Percentiles rank a stretch among this genome's conserved stretches.
Conservation (phyloP, 208 protist species). For the Leishmania mexicana region DNA sequence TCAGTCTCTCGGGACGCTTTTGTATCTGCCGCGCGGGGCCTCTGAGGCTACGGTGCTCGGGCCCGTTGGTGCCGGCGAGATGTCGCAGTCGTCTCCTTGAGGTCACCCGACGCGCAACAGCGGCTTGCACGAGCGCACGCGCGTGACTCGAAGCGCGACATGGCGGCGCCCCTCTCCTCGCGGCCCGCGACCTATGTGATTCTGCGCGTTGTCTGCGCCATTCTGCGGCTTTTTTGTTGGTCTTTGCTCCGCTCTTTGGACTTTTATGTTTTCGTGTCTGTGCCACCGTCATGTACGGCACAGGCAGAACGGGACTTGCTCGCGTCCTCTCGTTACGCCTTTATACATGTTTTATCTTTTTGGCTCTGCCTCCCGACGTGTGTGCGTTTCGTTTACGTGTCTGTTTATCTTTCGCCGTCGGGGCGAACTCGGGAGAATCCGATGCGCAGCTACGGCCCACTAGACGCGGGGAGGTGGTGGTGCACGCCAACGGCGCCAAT, state of each 20-base stretch:
- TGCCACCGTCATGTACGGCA: background rate
- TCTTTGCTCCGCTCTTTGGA: background rate
- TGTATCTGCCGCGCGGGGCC: slow-evolving; percentile 27
- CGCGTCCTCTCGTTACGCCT: too few relatives aligned
- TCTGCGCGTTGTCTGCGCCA: background rate
- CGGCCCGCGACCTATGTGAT: background rate
- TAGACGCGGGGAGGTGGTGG: too few relatives aligned
- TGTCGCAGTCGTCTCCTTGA: background rate
- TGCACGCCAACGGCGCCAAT: too few relatives aligned
- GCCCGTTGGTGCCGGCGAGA: slow-evolving; percentile 12
- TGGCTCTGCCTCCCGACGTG: too few relatives aligned
- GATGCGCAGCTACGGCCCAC: too few relatives aligned
- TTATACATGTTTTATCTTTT: too few relatives aligned
- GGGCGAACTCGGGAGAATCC: too few relatives aligned
- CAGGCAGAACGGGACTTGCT: too few relatives aligned
- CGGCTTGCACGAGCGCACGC: background rate
- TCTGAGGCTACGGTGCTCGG: slow-evolving; percentile 25
- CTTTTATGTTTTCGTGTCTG: background rate
- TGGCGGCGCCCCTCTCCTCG: background rate
- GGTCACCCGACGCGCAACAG: background rate
- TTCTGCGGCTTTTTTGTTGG: background rate
- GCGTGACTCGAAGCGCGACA: background rate
- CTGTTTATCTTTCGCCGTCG: too few relatives aligned
- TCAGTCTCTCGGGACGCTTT: slow-evolving; percentile 23
- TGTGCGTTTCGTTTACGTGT: too few relatives aligned